Evolutionary conservation across 2,329 filamentous ascomycete genomes (phyloP).

Genomic region (Sporothrix globosa): DNA sequence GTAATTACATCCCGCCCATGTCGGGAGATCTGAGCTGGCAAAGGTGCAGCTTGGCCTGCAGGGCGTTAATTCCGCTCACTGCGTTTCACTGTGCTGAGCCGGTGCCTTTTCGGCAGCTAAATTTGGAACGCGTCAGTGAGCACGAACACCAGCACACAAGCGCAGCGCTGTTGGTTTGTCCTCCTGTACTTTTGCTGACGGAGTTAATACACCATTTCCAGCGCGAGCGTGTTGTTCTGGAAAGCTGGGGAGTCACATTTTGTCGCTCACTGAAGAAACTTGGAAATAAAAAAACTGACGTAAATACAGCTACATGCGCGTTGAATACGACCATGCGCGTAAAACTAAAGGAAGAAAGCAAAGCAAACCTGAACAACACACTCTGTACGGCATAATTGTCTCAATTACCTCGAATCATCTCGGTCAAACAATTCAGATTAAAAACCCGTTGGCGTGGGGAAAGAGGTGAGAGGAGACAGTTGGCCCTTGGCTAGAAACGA

Average conservation of each 20-base stretch:
- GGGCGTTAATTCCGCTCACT: constrained; percentile 15
- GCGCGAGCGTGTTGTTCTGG: background rate
- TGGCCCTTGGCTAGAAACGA: constrained; percentile 7
- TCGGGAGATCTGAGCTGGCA: background rate
- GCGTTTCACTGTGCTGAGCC: constrained; percentile 3
- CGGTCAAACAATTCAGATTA: constrained; percentile 8
- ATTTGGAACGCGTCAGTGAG: constrained; percentile 3
- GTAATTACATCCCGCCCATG: background rate
- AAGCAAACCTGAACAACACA: too few relatives aligned
- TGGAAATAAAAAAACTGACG: too few relatives aligned
- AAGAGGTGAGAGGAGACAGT: background rate
- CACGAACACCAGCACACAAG: too few relatives aligned
- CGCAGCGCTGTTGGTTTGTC: too few relatives aligned
- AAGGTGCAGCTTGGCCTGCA: constrained; percentile 12
- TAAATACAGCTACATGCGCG: too few relatives aligned
- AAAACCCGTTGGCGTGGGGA: constrained; percentile 4
- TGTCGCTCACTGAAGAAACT: too few relatives aligned
- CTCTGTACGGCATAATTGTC: background rate
- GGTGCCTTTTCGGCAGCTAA: constrained; percentile 29
- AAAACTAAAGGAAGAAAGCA: too few relatives aligned
- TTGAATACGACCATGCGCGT: too few relatives aligned
- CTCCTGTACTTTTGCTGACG: background rate
- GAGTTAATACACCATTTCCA: background rate
- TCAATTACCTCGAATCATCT: background rate
- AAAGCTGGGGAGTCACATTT: too few relatives aligned